These are phyloP conservation scores for Fomitopsis serialis DNA, from an alignment of 768 basidiomycete species.

Conservation along the genomic window DNA sequence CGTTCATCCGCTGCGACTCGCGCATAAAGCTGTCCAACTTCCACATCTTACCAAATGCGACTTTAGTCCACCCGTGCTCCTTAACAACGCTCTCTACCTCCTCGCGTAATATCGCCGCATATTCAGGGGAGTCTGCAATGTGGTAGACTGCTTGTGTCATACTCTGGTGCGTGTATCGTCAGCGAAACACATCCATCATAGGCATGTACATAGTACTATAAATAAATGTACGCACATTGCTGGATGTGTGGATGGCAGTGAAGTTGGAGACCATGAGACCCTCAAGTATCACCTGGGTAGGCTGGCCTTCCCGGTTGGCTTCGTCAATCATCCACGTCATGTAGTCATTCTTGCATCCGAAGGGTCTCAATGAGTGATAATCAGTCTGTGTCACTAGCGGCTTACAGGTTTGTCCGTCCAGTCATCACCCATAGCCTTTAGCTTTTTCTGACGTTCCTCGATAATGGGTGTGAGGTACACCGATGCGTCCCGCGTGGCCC, in stretches of 20 bases:
- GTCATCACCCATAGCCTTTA: slow-evolving; percentile 15
- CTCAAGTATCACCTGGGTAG: slow-evolving; percentile 14
- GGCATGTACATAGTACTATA: too few relatives aligned
- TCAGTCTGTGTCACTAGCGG: background rate
- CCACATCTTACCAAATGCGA: slow-evolving; percentile 36
- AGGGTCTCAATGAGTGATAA: background rate
- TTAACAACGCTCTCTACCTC: slow-evolving; percentile 36
- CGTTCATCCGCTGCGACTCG: slow-evolving; percentile 32
- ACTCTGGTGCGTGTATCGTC: slow-evolving; percentile 13
- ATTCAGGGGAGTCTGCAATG: slow-evolving; percentile 32
- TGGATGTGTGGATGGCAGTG: slow-evolving; percentile 15
- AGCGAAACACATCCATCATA: background rate
- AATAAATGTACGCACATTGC: slow-evolving; percentile 2
- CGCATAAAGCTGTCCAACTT: slow-evolving; percentile 42
- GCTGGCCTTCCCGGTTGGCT: slow-evolving; percentile 12
- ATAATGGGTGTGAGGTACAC: slow-evolving; percentile 15
- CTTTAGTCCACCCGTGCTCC: slow-evolving; percentile 22
- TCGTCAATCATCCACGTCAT: slow-evolving; percentile 28
- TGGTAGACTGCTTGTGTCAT: slow-evolving; percentile 30
- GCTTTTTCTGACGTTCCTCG: slow-evolving; percentile 13
- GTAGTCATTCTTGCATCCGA: slow-evolving; percentile 24
- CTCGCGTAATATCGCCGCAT: slow-evolving; percentile 31
- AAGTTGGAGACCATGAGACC: slow-evolving; percentile 25
- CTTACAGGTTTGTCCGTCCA: slow-evolving; percentile 30
- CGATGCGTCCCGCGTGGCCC: slow-evolving; percentile 6